Conservation (phyloP, 2,329 filamentous ascomycete species). For the Ascochyta viciae-villosae region DNA sequence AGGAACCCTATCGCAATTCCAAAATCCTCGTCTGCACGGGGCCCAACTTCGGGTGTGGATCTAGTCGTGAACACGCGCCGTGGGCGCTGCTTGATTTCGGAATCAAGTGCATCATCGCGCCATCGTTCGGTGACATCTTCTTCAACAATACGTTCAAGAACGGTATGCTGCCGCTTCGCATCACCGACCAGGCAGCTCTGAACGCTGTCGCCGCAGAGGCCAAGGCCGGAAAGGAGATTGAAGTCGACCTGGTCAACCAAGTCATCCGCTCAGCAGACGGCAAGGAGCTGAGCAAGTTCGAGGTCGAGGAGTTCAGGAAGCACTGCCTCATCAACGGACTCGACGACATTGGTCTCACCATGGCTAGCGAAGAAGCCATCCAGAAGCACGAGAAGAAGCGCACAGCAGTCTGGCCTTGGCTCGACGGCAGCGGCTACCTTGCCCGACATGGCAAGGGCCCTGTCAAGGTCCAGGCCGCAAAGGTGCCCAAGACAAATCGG, state of each 20-base stretch:
- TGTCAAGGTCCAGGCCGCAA: slow-evolving; percentile 68
- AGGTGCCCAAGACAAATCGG: slow-evolving; percentile 87
- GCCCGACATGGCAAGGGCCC: slow-evolving; percentile 62
- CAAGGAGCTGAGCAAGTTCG: slow-evolving; percentile 76
- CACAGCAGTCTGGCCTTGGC: slow-evolving; percentile 82
- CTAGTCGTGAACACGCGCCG: slow-evolving; percentile 91
- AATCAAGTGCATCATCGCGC: slow-evolving; percentile 91
- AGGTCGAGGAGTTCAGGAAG: slow-evolving; percentile 92
- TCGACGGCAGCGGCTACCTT: slow-evolving; percentile 86
- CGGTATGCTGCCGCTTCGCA: slow-evolving; percentile 89
- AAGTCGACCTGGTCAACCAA: slow-evolving; percentile 88
- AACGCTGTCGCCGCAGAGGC: slow-evolving; percentile 79
- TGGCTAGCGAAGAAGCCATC: slow-evolving; percentile 92
- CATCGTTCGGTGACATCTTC: slow-evolving; percentile 91
- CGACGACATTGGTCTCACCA: slow-evolving; percentile 93
- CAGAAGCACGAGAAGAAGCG: slow-evolving; percentile 79
- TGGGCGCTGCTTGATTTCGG: slow-evolving; percentile 98
- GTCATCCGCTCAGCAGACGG: slow-evolving; percentile 78
- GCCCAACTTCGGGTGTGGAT: slow-evolving; percentile 93
- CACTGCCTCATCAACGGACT: slow-evolving; percentile 93
- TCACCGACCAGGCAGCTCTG: slow-evolving; percentile 71
- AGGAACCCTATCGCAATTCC: slow-evolving; percentile 80
- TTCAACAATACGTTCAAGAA: slow-evolving; percentile 99
- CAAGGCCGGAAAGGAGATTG: slow-evolving; percentile 79
- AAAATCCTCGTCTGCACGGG: slow-evolving; percentile 94